Evolutionary conservation across 805 yeast species (phyloP).

Genomic region (Komagataella populi): DNA sequence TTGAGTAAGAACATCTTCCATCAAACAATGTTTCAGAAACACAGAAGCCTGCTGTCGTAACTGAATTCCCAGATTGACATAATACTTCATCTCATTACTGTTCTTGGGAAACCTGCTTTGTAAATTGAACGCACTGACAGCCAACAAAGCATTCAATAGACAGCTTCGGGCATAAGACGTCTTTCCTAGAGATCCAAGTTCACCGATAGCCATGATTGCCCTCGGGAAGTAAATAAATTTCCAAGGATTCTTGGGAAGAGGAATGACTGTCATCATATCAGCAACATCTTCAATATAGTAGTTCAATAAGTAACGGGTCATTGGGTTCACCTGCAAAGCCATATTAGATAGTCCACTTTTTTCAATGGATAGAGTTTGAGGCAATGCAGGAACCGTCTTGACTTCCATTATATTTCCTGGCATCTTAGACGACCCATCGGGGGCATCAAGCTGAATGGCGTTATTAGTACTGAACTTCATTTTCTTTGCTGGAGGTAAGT

Average conservation of each 20-base stretch:
- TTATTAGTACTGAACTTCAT: conserved; percentile 3
- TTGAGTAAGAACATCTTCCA: conserved; percentile 35
- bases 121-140: conserved; percentile 71
- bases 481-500: conserved; percentile 3
- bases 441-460: conserved; percentile 30
- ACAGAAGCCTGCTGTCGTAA: conserved; percentile 63
- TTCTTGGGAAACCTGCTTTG: conserved; percentile 60
- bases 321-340: conserved; percentile 51
- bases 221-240: conserved; percentile 75
- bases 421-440: conserved; percentile 26
- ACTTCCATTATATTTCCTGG: conserved; percentile 42
- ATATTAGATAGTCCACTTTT: conserved; percentile 38
- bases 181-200: conserved; percentile 56
- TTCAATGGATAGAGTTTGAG: conserved; percentile 27
- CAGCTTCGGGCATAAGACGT: conserved; percentile 72
- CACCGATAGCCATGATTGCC: conserved; percentile 74
- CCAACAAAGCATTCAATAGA: conserved; percentile 61
- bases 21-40: conserved; percentile 48
- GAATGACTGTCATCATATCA: conserved; percentile 54
- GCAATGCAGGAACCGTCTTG: conserved; percentile 24
- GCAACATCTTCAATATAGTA: conserved; percentile 69
- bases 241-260: conserved; percentile 74
- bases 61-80: conserved; percentile 58
- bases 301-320: conserved; percentile 57
- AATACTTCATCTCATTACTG: conserved; percentile 55